Base-by-base conservation (phyloP, 768 basidiomycete genomes). In the Rhodotorula paludigena region DNA sequence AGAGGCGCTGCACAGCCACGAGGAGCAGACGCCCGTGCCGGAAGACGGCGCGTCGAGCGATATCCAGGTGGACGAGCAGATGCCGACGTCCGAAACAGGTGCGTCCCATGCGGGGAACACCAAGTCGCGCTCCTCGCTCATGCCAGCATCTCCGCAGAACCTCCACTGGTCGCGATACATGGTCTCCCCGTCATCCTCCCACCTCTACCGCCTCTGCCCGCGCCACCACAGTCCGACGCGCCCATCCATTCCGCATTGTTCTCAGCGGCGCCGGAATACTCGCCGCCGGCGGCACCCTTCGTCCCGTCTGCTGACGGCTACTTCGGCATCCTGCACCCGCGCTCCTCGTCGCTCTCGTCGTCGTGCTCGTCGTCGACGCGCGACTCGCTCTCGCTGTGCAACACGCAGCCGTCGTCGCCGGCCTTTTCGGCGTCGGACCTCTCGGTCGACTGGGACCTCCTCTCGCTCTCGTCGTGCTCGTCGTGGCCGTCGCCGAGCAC, bases 401-500 rank as follows among this genome's bases (percentile, higher is more conserved):
- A 55, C 54, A n/a, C n/a, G n/a, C n/a, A n/a, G n/a, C n/a, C n/a
- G n/a, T n/a, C n/a, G n/a, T n/a, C n/a, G n/a, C n/a, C n/a, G n/a
- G n/a, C n/a, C n/a, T n/a, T n/a, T n/a, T n/a, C n/a, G n/a, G n/a
- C n/a, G n/a, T n/a, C n/a, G n/a, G n/a, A n/a, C n/a, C n/a, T n/a
- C n/a, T n/a, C n/a, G n/a, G n/a, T n/a, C n/a, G n/a, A n/a, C n/a
- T n/a, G n/a, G n/a, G n/a, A n/a, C n/a, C n/a, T n/a, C n/a, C n/a
- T n/a, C 18, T 55, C 20, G 47, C 47, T 48, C n/a, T 48, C 47
- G n/a, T 48, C 47, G 6, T 48, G 47, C 47, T 55, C 54, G 25
- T 55, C 54, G 38, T 55, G 54, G 54, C 54, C 54, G 7, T 55
- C 54, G n/a, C 54, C 54, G 6, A 38, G 54, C 25, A 36, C 54